Percentiles rank a stretch among this genome's conserved stretches.
Evolutionary conservation across 371 early-diverging fungal genomes (phyloP).

Genomic region (Saksenaea vasiformis): DNA sequence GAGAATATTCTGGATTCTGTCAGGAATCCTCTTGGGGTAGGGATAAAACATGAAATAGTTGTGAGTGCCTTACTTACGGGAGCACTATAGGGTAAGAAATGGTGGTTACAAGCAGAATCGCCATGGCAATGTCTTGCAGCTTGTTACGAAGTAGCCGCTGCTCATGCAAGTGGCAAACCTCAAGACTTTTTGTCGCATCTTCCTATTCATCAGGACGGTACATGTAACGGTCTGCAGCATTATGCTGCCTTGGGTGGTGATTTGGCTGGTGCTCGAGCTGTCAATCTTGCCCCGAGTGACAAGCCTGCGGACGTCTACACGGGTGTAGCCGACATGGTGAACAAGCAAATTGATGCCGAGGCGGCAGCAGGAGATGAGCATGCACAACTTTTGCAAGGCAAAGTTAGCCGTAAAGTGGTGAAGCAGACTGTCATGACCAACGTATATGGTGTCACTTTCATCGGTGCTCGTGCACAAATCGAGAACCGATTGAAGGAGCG

Average conservation of each 20-base stretch:
- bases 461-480: slow-evolving; percentile 94
- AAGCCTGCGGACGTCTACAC: slow-evolving; percentile 94
- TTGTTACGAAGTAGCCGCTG: slow-evolving; percentile 84
- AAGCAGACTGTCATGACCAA: slow-evolving; percentile 99
- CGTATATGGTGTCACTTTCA: slow-evolving; percentile 97
- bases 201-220: slow-evolving; percentile 98
- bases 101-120: slow-evolving; percentile 93
- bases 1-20: slow-evolving; percentile 86
- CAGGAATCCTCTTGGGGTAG: slow-evolving; percentile 68
- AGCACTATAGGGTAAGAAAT: slow-evolving; percentile 62
- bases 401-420: slow-evolving; percentile 91
- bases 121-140: slow-evolving; percentile 96
- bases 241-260: slow-evolving; percentile 98
- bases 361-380: slow-evolving; percentile 56
- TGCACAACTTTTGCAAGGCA: slow-evolving; percentile 64
- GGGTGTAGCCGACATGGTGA: slow-evolving; percentile 83
- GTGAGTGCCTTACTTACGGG: background rate
- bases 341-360: slow-evolving; percentile 67
- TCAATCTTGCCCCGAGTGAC: slow-evolving; percentile 88
- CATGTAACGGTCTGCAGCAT: slow-evolving; percentile 98
- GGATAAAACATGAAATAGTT: background rate
- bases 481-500: slow-evolving; percentile 77
- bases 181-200: slow-evolving; percentile 69
- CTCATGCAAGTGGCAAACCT: slow-evolving; percentile 77
- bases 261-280: slow-evolving; percentile 85